Evolutionary conservation across 306 rosid species (phyloP).

Genomic region (Begonia masoniana): DNA sequence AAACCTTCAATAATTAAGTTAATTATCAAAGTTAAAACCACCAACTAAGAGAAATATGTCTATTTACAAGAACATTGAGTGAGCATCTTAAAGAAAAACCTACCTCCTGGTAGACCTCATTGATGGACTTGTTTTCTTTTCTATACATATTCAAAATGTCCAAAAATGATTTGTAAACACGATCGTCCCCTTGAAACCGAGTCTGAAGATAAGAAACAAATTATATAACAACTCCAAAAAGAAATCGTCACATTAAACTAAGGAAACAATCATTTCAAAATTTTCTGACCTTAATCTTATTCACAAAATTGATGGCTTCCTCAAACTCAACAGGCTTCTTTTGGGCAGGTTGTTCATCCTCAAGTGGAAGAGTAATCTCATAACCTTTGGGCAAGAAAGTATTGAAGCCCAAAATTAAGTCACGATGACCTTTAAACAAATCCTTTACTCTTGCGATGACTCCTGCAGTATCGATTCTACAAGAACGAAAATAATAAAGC

Average conservation of each 20-base stretch:
- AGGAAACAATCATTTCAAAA: conserved; percentile 2
- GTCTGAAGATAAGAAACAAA: conserved; percentile 41
- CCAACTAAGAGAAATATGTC: no score
- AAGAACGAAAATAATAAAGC: conserved; percentile 21
- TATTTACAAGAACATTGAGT: no score
- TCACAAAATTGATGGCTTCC: conserved; percentile 92
- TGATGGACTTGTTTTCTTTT: conserved; percentile 77
- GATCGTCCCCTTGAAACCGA: conserved; percentile 88
- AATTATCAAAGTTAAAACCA: no score
- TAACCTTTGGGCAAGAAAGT: conserved; percentile 96
- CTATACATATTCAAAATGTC: conserved; percentile 96
- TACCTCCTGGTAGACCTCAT: conserved; percentile 84
- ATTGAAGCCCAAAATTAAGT: conserved; percentile 87
- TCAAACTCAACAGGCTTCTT: conserved; percentile 95
- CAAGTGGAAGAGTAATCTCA: conserved; percentile 87
- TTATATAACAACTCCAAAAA: conserved; percentile 11
- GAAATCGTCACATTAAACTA: conserved; percentile 7
- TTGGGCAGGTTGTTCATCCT: conserved; percentile 58
- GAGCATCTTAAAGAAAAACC: conserved; percentile 9
- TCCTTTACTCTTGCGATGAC: conserved; percentile 95
- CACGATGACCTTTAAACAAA: conserved; percentile 82
- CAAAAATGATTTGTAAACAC: conserved; percentile 81
- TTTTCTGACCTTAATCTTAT: conserved; percentile 72
- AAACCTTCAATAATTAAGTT: conserved; percentile 41
- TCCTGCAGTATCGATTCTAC: conserved; percentile 87